Conservation (phyloP, 306 rosid species). For the Hippophae rhamnoides region DNA sequence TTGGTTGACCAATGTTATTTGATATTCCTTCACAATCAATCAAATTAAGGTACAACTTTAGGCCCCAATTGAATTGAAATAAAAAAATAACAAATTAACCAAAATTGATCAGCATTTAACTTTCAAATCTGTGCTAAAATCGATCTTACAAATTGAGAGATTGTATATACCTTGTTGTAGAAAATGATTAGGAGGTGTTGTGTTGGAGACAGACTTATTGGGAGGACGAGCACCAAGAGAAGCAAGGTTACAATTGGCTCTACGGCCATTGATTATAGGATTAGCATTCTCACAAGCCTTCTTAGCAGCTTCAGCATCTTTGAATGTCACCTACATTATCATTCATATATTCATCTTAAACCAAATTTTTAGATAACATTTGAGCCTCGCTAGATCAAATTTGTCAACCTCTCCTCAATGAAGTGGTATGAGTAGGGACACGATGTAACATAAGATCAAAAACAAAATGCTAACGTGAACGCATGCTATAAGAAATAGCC, state of each 20-base stretch:
- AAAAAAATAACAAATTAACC: no score
- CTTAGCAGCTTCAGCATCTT: conserved; percentile 73
- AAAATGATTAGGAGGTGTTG: conserved; percentile 26
- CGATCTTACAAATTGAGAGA: not conserved
- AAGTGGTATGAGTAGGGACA: no score
- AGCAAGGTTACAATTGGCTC: conserved; percentile 81
- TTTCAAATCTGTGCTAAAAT: not conserved
- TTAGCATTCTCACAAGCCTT: conserved; percentile 72
- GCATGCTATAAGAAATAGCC: no score
- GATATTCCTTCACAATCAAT: conserved; percentile 8
- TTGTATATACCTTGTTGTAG: conserved; percentile 32
- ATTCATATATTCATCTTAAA: not conserved
- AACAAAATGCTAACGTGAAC: no score
- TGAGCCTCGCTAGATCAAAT: no score
- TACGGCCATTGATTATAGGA: conserved; percentile 67
- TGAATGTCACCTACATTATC: conserved; percentile 54
- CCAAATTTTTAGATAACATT: no score
- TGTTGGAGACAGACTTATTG: conserved; percentile 28
- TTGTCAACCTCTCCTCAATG: no score
- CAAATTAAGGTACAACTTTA: not conserved
- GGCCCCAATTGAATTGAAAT: no score
- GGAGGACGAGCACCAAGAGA: conserved; percentile 58
- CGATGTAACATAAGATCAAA: no score
- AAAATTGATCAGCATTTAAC: not conserved
- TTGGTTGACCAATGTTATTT: conserved; percentile 30